These are phyloP conservation scores for Penstemon davidsonii DNA, from an alignment of 257 asterid genomes.

Conservation along the genomic window DNA sequence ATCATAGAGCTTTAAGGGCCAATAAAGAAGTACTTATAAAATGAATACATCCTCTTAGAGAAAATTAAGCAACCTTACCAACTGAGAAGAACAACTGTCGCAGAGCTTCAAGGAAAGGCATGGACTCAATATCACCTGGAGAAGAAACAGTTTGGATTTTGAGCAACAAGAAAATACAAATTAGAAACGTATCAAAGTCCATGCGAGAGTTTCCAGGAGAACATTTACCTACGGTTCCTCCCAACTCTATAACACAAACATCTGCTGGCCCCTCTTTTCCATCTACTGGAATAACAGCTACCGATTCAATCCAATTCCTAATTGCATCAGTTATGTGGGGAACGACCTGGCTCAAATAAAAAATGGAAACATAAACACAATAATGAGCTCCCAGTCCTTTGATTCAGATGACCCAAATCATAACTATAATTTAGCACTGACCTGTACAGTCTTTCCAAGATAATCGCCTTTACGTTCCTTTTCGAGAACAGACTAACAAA, in stretches of 20 bases:
- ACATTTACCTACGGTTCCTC: conserved; percentile 93
- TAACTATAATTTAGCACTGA: conserved; percentile 30
- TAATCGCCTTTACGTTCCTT: conserved; percentile 94
- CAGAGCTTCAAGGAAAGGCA: conserved; percentile 98
- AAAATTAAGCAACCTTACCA: conserved; percentile 52
- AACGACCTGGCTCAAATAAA: conserved; percentile 62
- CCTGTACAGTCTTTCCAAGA: conserved; percentile 99
- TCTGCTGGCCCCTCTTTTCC: conserved; percentile 93
- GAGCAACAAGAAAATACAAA: conserved; percentile 1
- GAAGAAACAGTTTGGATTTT: conserved; percentile 13
- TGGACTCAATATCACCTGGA: conserved; percentile 96
- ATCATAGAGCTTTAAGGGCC: neutral
- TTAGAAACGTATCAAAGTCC: conserved; percentile 7
- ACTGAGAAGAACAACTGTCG: conserved; percentile 84
- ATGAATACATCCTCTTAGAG: conserved; percentile 14
- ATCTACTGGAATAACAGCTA: conserved; percentile 81
- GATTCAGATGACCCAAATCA: conserved; percentile 11
- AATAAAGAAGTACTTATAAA: conserved; percentile 4
- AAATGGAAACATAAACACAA: neutral
- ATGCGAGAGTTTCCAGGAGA: neutral
- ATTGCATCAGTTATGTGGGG: conserved; percentile 97
- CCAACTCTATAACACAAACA: conserved; percentile 97
- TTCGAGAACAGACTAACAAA: conserved; percentile 81
- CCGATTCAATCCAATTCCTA: conserved; percentile 86
- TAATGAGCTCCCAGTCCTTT: conserved; percentile 2